Base-by-base conservation (phyloP, 495 filamentous ascomycete genomes). In the Talaromyces stipitatus region DNA sequence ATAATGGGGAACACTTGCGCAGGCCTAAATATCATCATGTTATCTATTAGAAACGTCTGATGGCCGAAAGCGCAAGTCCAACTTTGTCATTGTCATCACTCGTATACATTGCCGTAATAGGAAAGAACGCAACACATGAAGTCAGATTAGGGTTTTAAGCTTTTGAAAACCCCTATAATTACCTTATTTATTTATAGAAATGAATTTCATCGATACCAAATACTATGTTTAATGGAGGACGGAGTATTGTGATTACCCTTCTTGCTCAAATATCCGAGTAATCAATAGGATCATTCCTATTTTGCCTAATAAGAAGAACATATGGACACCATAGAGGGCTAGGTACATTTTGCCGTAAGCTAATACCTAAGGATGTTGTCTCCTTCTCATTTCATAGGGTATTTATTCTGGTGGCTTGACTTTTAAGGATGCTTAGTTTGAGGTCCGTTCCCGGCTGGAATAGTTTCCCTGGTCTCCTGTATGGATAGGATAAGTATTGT, bases 121-220 rank as follows among this genome's bases (percentile, higher is more conserved):
- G 48, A 30, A 51, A 51, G 23, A 9, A 51, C 16, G 30, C 30
- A 32, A 11, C 8, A 11, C 9, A 10, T 48, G 48, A 51, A 23
- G 48, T 51, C 48, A 22, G 30, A 22, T 29, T 51, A 51, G 27
- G 48, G 48, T 30, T 51, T 51, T 51, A 51, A 51, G 27, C 24
- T 51, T 50, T 29, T 51, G n/a, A 18, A 18, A 16, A 22, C 11
- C 22, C 9, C 43, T 11, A 4, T 9, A 12, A 46, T 24, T 9
- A 10, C 20, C 22, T 30, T 30, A 28, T 16, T 28, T 51, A 51
- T 51, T 51, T 23, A 28, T 51, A 23, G 43, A 47, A 47, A n/a
- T 11, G 22, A 10, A 26, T 26, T n/a, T 47, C 43, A 47, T 47
- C 41, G 16, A 14, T n/a, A n/a, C 14, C 32, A 36, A 16, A n/a